phyloP scores from a whole-genome alignment of 2,329 filamentous ascomycete genomes.

The Diaporthe ilicicola region DNA sequence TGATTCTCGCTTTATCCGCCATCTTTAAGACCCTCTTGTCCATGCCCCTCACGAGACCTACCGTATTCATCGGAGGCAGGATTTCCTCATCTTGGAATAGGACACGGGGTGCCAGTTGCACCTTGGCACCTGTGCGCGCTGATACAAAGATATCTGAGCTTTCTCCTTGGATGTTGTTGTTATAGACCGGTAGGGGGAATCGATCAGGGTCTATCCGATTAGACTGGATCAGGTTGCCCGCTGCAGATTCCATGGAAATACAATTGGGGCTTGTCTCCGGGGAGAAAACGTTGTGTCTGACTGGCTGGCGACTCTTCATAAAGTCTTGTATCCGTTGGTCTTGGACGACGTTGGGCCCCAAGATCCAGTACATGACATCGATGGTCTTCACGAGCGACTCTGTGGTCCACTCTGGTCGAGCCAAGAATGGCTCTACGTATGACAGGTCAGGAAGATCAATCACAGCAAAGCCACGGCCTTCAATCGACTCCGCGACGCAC shows the following conservation, averaged over 20 bases:
- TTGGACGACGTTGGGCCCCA: constrained; percentile 72
- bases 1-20: constrained; percentile 56
- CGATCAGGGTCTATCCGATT: constrained; percentile 76
- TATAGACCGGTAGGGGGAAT: constrained; percentile 75
- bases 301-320: constrained; percentile 65
- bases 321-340: constrained; percentile 74
- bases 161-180: constrained; percentile 54
- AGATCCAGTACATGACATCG: constrained; percentile 79
- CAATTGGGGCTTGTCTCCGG: constrained; percentile 79
- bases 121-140: constrained; percentile 54
- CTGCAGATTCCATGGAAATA: constrained; percentile 73
- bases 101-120: constrained; percentile 57
- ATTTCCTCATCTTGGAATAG: constrained; percentile 55
- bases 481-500: constrained; percentile 75
- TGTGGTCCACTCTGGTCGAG: constrained; percentile 76
- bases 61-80: constrained; percentile 58
- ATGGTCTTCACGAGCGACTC: constrained; percentile 72
- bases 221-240: constrained; percentile 73
- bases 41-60: constrained; percentile 50
- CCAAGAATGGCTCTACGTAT: constrained; percentile 75
- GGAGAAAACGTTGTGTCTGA: constrained; percentile 82
- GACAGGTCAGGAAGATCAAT: constrained; percentile 78
- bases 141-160: constrained; percentile 42
- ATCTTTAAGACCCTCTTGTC: constrained; percentile 57
- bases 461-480: constrained; percentile 79